phyloP scores from a whole-genome alignment of 257 asterid species.

The Cinchona pubescens region DNA sequence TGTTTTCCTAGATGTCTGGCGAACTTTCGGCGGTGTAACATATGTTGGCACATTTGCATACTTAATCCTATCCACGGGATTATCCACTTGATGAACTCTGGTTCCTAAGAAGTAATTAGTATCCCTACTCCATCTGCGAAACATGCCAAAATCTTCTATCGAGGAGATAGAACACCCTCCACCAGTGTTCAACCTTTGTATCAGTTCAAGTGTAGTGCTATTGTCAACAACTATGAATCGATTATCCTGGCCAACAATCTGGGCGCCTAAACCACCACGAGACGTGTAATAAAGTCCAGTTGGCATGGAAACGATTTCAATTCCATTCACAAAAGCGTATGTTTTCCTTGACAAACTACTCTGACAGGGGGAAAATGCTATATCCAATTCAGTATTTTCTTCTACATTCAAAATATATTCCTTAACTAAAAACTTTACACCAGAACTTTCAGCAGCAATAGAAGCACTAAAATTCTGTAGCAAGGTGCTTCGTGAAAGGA shows the following conservation, averaged over 20 bases:
- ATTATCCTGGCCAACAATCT: constrained; percentile 41
- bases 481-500: constrained; percentile 15
- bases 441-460: constrained; percentile 29
- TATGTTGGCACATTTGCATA: constrained; percentile 12
- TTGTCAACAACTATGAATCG: constrained; percentile 47
- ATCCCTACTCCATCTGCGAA: constrained; percentile 50
- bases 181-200: constrained; percentile 46
- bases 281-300: constrained; percentile 40
- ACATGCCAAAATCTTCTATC: constrained; percentile 43
- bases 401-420: constrained; percentile 42
- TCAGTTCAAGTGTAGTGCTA: constrained; percentile 48
- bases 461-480: constrained; percentile 21
- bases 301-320: constrained; percentile 42
- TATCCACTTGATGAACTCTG: constrained; percentile 26
- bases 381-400: constrained; percentile 22
- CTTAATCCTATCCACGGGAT: constrained; percentile 13
- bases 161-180: constrained; percentile 52
- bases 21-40: constrained; percentile 36
- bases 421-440: constrained; percentile 28
- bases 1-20: constrained; percentile 29
- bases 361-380: constrained; percentile 34
- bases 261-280: constrained; percentile 36
- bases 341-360: neutral
- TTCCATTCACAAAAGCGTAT: constrained; percentile 49
- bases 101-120: constrained; percentile 33